Conservation (phyloP, 2,329 filamentous ascomycete species). For the Biscogniauxia mediterranea region DNA sequence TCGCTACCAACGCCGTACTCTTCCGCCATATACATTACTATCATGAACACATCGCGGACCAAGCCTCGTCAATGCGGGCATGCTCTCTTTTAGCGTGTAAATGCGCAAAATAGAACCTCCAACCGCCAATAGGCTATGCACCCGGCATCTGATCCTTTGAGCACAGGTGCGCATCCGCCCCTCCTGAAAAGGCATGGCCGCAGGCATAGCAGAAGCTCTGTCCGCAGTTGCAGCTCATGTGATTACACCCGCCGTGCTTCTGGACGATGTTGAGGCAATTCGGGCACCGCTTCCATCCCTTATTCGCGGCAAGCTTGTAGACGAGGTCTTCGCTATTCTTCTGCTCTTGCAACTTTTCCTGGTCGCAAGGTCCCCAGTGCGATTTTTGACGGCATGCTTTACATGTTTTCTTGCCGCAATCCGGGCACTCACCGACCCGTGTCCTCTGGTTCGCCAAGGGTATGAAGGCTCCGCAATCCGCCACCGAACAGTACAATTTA, state of each 20-base stretch:
- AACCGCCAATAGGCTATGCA: too few relatives aligned
- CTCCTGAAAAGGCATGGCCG: slow-evolving; percentile 5
- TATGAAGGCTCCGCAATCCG: slow-evolving; percentile 17
- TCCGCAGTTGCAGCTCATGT: slow-evolving; percentile 21
- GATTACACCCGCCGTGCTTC: slow-evolving; percentile 19
- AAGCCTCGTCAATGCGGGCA: too few relatives aligned
- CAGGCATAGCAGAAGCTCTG: slow-evolving; percentile 22
- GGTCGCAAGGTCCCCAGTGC: slow-evolving; percentile 20
- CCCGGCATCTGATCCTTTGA: too few relatives aligned
- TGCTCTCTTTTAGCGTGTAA: too few relatives aligned
- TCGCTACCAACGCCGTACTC: too few relatives aligned
- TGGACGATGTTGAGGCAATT: slow-evolving; percentile 19
- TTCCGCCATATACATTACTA: too few relatives aligned
- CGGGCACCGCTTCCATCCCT: slow-evolving; percentile 25
- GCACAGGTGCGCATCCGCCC: too few relatives aligned
- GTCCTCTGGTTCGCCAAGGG: slow-evolving; percentile 3
- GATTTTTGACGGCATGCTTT: slow-evolving; percentile 17
- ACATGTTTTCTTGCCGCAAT: slow-evolving; percentile 19
- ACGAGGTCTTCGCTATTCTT: slow-evolving; percentile 1
- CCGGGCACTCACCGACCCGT: slow-evolving; percentile 10
- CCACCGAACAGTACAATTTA: slow-evolving; percentile 17
- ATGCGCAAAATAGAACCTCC: too few relatives aligned
- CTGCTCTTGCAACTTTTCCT: slow-evolving; percentile 1
- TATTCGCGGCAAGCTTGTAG: slow-evolving; percentile 4
- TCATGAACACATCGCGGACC: too few relatives aligned